Evolutionary conservation across 2,329 filamentous ascomycete species (phyloP).

Genomic region (Sclerotinia spermophila): DNA sequence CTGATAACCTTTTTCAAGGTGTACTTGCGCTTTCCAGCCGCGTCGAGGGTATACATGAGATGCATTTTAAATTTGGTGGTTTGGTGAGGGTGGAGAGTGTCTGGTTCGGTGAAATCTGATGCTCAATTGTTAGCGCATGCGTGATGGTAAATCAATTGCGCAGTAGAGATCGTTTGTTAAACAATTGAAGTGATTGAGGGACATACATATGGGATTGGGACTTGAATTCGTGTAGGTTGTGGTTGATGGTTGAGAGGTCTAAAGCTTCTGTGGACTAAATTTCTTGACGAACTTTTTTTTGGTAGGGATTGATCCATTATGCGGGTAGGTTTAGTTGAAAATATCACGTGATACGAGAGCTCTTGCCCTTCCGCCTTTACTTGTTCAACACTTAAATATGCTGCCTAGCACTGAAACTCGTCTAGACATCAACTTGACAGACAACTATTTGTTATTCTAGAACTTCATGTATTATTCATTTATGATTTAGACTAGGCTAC

Average conservation of each 20-base stretch:
- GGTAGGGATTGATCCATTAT: not conserved
- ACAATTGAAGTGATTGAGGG: not conserved
- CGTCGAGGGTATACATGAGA: constrained; percentile 83
- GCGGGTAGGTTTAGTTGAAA: not conserved
- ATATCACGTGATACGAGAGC: not conserved
- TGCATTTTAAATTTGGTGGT: constrained; percentile 48
- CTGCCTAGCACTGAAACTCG: not conserved
- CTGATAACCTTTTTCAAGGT: constrained; percentile 87
- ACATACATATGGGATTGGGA: not conserved
- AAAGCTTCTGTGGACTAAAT: constrained; percentile 13
- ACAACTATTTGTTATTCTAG: constrained; percentile 16
- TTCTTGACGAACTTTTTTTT: constrained; percentile 16
- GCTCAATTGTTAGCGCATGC: not conserved
- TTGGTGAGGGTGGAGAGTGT: not conserved
- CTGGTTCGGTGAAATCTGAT: not conserved
- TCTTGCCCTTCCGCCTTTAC: not conserved
- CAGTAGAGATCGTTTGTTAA: not conserved
- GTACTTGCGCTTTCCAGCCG: constrained; percentile 83
- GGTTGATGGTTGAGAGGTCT: not conserved
- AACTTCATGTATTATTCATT: constrained; percentile 37
- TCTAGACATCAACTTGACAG: not conserved
- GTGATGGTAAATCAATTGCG: not conserved
- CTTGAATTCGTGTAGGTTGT: not conserved
- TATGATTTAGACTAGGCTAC: constrained; percentile 33
- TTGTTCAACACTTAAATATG: too few species aligned